Base-by-base conservation (phyloP, 2,329 filamentous ascomycete species). In the Colletotrichum cereale region DNA sequence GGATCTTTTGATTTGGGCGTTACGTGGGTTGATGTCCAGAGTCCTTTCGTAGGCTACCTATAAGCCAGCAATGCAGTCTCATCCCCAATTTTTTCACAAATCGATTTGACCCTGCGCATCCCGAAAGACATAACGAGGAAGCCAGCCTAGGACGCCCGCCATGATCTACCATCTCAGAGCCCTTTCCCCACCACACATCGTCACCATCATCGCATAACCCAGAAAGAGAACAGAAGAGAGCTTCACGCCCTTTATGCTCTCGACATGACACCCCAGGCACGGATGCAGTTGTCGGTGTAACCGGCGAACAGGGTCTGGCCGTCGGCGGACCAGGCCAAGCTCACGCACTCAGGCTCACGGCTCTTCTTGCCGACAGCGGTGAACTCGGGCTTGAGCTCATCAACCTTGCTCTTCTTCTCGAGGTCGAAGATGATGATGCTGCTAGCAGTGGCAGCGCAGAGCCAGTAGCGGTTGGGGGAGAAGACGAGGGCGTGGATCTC, bases 341-440 rank as follows among this genome's bases (percentile, higher is more conserved):
- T 94, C 82, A 99, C 92, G 86, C 96, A 98, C 92, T 98, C 96
- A 80, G 96, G 96, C 87, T 98, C 96, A 84, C 95, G 92, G 91
- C 92, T 95, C 94, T 98, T 98, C 94, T 97, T 97, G 89, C 95
- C 94, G 84, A 95, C 92, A 84, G 95, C 90, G 83, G 95, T 89
- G 89, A 96, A 97, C 86, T 99, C 96, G 79, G 96, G 96, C 93
- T 97, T 98, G 86, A 99, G 92, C 92, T 98, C 96, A 82, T 98
- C 96, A 83, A 98, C 96, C 93, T 98, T 98, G 93, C 92, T 97
- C 95, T 99, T 99, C 95, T 99, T 99, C 94, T 99, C 96, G 79
- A 99, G 92, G 84, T 99, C 96, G 89, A 99, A 99, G 91, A 99
- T 98, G 91, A 98, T 98, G 91, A 99, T 98, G 91, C 91, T 95